Base-by-base conservation (phyloP, 805 yeast genomes). In the Schwanniomyces sp. region DNA sequence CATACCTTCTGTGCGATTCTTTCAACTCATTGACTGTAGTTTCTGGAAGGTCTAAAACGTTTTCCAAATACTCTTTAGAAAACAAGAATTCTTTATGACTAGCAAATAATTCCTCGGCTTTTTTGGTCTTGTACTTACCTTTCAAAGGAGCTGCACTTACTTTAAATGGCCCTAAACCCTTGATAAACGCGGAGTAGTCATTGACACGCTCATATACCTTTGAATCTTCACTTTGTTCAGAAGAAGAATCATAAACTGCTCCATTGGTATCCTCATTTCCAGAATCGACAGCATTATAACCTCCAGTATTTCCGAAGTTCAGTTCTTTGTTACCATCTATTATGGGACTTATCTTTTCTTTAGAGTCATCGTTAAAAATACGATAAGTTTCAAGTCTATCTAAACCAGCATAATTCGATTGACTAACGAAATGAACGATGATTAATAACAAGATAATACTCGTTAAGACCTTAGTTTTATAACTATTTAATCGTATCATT, bases 91-190 rank as follows among this genome's bases (percentile, higher is more conserved):
- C 72, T 4, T 57, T 60, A 49, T 73, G 75, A 12, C 62, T 54
- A 3, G 72, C 64, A 51, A 76, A 76, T 44, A 64, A 60, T 56
- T 80, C 79, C 47, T 57, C 60, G 2, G 82, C 85, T 52, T 67
- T 69, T 11, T 64, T 74, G 3, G 61, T 54, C 37, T 64, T 63
- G 53, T 79, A 81, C n/a, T 63, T 60, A 40, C 58, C 64, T 30
- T 67, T 74, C 29, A 81, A 58, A n/a, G 76, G 72, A 1, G 62
- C 67, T 2, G 72, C 61, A 1, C 56, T 45, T 12, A 82, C 78
- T 3, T 52, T 60, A 52, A 54, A 76, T 46, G 53, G 58, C 41
- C 57, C 71, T 41, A 69, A 52, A 11, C 59, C 63, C 18, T 63
- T 55, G 44, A 78, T 68, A 49, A 73, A 68, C 1, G 61, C 53